A percentile compares a stretch with the other conserved stretches of the same genome.
phyloP scores from a whole-genome alignment of 108 stramenopile species.

The Cyclotella sp. region DNA sequence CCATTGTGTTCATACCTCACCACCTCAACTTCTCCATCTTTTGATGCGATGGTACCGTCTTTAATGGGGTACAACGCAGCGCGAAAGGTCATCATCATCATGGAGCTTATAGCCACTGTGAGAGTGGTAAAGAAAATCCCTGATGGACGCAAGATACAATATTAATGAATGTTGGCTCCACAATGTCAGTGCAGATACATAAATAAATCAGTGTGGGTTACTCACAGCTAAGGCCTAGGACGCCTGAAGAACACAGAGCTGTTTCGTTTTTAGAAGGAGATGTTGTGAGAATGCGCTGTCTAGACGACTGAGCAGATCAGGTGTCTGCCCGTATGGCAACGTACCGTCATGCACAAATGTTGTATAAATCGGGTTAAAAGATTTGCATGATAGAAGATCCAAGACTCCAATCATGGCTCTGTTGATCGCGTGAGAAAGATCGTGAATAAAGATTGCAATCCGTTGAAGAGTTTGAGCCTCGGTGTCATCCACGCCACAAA shows the following conservation, averaged over 20 bases:
- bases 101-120: constrained; percentile 30
- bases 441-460: constrained; percentile 12
- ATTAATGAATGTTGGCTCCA: neutral
- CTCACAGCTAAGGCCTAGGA: constrained; percentile 35
- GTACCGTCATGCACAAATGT: constrained; percentile 35
- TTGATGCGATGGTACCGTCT: neutral
- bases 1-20: constrained; percentile 13
- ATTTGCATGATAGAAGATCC: constrained; percentile 18
- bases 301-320: neutral
- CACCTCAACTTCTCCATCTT: constrained; percentile 1
- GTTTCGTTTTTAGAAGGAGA: neutral
- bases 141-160: neutral
- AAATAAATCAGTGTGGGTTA: neutral
- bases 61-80: constrained; percentile 54
- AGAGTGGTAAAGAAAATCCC: constrained; percentile 37
- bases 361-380: constrained; percentile 48
- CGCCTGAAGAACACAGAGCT: constrained; percentile 35
- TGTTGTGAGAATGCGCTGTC: neutral
- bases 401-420: constrained; percentile 16
- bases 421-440: constrained; percentile 13
- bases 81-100: constrained; percentile 52
- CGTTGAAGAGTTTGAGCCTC: constrained; percentile 12
- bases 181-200: neutral
- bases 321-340: neutral
- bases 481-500: constrained; percentile 19